phyloP scores from a whole-genome alignment of 192 early-diverging fungal species.

The Gaertneriomyces sp. region DNA sequence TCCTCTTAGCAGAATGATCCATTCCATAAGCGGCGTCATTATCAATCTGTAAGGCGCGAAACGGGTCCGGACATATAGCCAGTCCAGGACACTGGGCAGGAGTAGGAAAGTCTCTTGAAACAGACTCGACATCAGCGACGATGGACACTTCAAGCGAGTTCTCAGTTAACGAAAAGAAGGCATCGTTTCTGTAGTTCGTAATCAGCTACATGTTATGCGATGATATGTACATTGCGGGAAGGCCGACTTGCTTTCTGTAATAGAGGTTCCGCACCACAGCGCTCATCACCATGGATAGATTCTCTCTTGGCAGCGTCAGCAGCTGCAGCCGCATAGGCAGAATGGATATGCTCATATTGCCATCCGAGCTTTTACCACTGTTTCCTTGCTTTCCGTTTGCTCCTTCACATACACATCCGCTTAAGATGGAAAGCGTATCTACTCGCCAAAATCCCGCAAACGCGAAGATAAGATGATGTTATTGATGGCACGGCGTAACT shows the following conservation, averaged over 20 bases:
- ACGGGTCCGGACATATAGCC: conserved; percentile 53
- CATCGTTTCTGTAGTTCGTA: conserved; percentile 23
- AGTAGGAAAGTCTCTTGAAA: conserved; percentile 52
- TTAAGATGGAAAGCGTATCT: neutral
- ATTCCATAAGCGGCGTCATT: conserved; percentile 36
- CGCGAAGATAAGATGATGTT: too few relatives aligned
- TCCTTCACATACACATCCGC: neutral
- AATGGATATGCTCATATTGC: conserved; percentile 44
- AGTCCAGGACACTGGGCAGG: conserved; percentile 37
- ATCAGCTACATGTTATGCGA: conserved; percentile 1
- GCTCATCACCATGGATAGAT: conserved; percentile 52
- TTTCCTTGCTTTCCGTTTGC: neutral
- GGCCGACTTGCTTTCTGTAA: conserved; percentile 42
- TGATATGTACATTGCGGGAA: conserved; percentile 12
- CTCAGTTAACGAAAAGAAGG: conserved; percentile 67
- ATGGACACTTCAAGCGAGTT: conserved; percentile 67
- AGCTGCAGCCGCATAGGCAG: conserved; percentile 58
- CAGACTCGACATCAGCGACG: conserved; percentile 54
- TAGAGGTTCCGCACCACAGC: conserved; percentile 60
- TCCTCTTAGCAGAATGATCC: conserved; percentile 57
- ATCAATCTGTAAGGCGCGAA: conserved; percentile 66
- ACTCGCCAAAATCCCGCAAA: too few relatives aligned
- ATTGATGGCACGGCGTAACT: too few relatives aligned
- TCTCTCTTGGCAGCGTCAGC: conserved; percentile 55
- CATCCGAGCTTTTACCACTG: neutral